These are phyloP conservation scores for Obba rivulosa DNA, from an alignment of 768 basidiomycete genomes.

Conservation along the genomic window DNA sequence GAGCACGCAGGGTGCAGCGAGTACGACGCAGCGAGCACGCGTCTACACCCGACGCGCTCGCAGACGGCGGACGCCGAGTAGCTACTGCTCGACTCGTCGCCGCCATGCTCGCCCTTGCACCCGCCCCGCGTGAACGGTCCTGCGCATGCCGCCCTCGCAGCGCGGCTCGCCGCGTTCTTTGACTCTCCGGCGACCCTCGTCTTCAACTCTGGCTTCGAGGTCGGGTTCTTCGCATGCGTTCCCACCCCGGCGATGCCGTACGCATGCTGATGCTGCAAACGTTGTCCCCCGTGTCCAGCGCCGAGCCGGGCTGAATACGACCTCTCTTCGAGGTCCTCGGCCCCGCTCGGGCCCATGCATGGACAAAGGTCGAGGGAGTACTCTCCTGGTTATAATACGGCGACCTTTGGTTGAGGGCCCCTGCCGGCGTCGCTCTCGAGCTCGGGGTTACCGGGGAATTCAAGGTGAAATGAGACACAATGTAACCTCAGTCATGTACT, in stretches of 20 bases:
- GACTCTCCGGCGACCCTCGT: constrained; percentile 59
- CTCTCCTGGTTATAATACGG: constrained; percentile 26
- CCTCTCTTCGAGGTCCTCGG: not conserved
- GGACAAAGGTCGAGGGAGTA: too few relatives aligned
- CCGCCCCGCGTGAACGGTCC: constrained; percentile 73
- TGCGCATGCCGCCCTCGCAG: constrained; percentile 68
- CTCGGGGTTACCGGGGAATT: constrained; percentile 10
- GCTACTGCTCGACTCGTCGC: too few relatives aligned
- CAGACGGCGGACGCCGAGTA: too few relatives aligned
- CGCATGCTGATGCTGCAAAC: not conserved
- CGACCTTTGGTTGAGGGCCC: constrained; percentile 59
- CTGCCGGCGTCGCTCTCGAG: constrained; percentile 21
- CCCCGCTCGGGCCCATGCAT: too few relatives aligned
- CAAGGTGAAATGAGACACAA: not conserved
- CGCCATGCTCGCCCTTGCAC: too few relatives aligned
- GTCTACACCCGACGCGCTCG: too few relatives aligned
- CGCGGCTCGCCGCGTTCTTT: constrained; percentile 62
- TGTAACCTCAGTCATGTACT: not conserved
- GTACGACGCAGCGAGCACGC: too few relatives aligned
- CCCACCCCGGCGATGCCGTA: constrained; percentile 74
- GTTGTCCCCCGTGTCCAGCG: not conserved
- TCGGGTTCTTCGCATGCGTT: constrained; percentile 74
- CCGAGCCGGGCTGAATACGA: not conserved
- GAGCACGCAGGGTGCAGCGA: too few relatives aligned
- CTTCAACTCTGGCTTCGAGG: constrained; percentile 50